phyloP scores from a whole-genome alignment of 2,329 filamentous ascomycete genomes.

The Colletotrichum lindemuthianum region DNA sequence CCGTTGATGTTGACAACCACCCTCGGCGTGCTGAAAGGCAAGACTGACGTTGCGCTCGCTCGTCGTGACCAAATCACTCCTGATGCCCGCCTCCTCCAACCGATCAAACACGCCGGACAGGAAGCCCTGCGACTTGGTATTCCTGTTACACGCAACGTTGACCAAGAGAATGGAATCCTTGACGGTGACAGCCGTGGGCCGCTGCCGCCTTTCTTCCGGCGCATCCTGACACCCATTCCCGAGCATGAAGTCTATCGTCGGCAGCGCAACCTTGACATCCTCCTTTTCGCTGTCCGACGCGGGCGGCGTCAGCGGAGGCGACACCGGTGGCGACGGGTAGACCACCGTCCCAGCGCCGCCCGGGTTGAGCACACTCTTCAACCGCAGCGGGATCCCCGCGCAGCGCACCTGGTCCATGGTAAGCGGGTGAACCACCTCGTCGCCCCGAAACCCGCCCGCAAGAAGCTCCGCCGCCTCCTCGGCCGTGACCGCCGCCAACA shows the following conservation, averaged over 20 bases:
- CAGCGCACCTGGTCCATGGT: slow-evolving; percentile 97
- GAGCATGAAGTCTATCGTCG: slow-evolving; percentile 23
- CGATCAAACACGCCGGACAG: slow-evolving; percentile 95
- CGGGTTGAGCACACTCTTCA: slow-evolving; percentile 92
- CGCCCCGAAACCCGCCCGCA: slow-evolving; percentile 79
- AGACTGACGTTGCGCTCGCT: slow-evolving; percentile 97
- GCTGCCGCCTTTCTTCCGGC: slow-evolving; percentile 58
- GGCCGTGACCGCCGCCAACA: slow-evolving; percentile 88
- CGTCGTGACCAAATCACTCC: slow-evolving; percentile 95
- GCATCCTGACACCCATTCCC: slow-evolving; percentile 22
- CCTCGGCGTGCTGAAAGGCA: slow-evolving; percentile 85
- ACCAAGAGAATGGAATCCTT: slow-evolving; percentile 97
- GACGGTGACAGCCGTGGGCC: slow-evolving; percentile 91
- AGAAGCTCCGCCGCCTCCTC: slow-evolving; percentile 94
- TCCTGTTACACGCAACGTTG: slow-evolving; percentile 97
- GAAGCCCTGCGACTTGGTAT: slow-evolving; percentile 95
- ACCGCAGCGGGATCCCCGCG: slow-evolving; percentile 83
- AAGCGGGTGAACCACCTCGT: slow-evolving; percentile 97
- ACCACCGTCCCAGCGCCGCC: slow-evolving; percentile 82
- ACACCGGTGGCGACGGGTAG: slow-evolving; percentile 73
- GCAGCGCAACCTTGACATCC: slow-evolving; percentile 57
- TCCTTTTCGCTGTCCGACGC: slow-evolving; percentile 52
- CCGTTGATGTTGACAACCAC: slow-evolving; percentile 69
- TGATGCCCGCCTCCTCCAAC: slow-evolving; percentile 84
- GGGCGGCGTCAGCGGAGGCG: slow-evolving; percentile 67